Base-by-base conservation (phyloP, 2,329 filamentous ascomycete genomes). In the Neospermospora avenae region DNA sequence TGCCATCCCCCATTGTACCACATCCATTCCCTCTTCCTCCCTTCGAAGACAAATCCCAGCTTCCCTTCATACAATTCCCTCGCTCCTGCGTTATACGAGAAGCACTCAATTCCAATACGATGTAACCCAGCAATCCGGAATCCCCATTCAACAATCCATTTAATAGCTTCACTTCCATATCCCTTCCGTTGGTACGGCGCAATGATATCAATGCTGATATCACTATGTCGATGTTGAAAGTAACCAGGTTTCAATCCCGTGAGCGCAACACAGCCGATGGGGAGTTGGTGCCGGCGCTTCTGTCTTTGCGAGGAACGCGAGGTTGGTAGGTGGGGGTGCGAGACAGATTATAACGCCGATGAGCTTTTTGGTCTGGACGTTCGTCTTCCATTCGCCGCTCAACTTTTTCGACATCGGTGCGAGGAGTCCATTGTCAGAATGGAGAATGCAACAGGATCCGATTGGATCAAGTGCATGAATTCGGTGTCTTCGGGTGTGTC, bases 191-290 rank as follows among this genome's bases (percentile, higher is more conserved):
- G 72, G 53, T 74, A 64, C 5, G 51, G 56, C 25, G 59, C 60
- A 5, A 63, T 44, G 11, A 77, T 61, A 61, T 72, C 67, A 52
- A 77, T 71, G 37, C 71, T 68, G 52, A 77, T 65, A 42, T 75
- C 72, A 13, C 75, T 74, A 62, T 69, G 70, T 14, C 79, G 74
- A 62, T 81, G 77, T 59, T 80, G 78, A 3, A 69, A 63, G 20
- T 28, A 39, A 10, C 31, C 39, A 18, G 53, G 53, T 16, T 46
- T 37, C 10, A 37, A 25, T 4, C 20, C 16, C 28, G 37, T 45
- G n/a, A 54, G 48, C 13, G 34, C 10, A 20, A 58, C 37, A 20
- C n/a, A 45, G 10, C 57, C 57, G n/a, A 59, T 59, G 2, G 48
- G n/a, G 39, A 4, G 37, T 48, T 14, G 31, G 39, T 16, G 25